Evolutionary conservation across 306 rosid genomes (phyloP), one percentile per base, ranked within the genome.

Genomic region (Prunus padus): DNA sequence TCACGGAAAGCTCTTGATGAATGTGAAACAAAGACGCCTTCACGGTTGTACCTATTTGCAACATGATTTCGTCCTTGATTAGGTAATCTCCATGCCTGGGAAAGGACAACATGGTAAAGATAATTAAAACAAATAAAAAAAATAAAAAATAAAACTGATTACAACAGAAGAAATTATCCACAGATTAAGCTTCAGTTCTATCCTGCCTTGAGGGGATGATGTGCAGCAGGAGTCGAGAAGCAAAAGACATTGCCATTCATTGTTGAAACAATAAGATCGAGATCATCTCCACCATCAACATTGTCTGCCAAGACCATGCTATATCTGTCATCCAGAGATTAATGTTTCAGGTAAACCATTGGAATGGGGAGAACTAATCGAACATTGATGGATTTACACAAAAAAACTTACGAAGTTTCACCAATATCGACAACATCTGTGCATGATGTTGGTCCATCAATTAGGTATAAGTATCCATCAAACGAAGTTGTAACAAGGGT

Each of bases 281-380:
- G 93, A 84, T 92, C 99, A 80, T 96, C 99, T 67, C 99, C 99
- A 49, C 99, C 99, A 81, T 96, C 99, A 82, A 96, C 93, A 87
- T 92, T 96, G 84, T 96, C 99, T 25, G 99, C 99, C 76, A 96
- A 80, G 74, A 89, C 98, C 99, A 96, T 92, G 88, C 97, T 96
- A 83, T 96, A 96, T 85, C 99, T 96, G 97, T 52, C 78, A 84
- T 23, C 62, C 69, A 79, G 76, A 64, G 71, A 76, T 19, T 22
- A 25, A 64, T 28, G n/a, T 50, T 28, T 61, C 63, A 68, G 42
- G 47, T 44, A 78, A 50, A 69, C 71, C 40, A 22, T 26, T 37
- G 54, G 28, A 79, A 57, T 42, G 18, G 45, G n/a, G 51, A 79
- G 81, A 80, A 65, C 64, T 61, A 74, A 22, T 49, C n/a, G 72